Percentiles rank a stretch among this genome's conserved stretches.
Evolutionary conservation across 2,329 filamentous ascomycete species (phyloP).

Genomic region (Fusarium sp.): DNA sequence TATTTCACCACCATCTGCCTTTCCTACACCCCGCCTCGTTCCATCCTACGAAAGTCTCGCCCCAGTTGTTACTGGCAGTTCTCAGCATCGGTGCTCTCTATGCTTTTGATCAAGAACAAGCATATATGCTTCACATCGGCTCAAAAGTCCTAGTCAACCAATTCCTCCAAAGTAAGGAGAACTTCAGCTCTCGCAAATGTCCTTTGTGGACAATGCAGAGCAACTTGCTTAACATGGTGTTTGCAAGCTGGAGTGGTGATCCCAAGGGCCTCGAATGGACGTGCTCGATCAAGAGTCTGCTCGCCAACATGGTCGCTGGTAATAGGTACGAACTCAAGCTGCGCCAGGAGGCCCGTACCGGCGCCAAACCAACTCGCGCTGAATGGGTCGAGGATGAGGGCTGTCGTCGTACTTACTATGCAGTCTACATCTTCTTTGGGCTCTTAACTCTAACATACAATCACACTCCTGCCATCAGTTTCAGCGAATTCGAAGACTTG

Average conservation of each 20-base stretch:
- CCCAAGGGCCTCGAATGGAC: conserved; percentile 98
- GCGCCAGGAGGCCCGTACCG: conserved; percentile 87
- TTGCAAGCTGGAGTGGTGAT: conserved; percentile 98
- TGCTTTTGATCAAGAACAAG: conserved; percentile 96
- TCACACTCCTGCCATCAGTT: conserved; percentile 96
- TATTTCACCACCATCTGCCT: conserved; percentile 96
- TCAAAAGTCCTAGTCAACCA: conserved; percentile 98
- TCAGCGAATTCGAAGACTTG: conserved; percentile 96
- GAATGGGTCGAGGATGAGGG: conserved; percentile 99
- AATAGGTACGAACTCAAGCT: conserved; percentile 97
- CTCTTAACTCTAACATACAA: conserved; percentile 96
- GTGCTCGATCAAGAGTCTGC: conserved; percentile 96
- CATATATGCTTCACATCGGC: conserved; percentile 96
- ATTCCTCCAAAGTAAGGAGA: conserved; percentile 97
- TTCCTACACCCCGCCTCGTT: conserved; percentile 96
- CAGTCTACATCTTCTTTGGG: conserved; percentile 99
- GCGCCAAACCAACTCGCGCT: conserved; percentile 77
- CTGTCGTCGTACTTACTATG: conserved; percentile 95
- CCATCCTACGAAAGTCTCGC: conserved; percentile 80
- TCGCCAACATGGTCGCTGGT: conserved; percentile 98
- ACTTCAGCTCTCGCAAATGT: conserved; percentile 97
- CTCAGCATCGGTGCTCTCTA: conserved; percentile 96
- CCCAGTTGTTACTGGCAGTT: conserved; percentile 87
- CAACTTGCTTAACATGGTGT: conserved; percentile 97
- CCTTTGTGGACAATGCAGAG: conserved; percentile 99